These are phyloP conservation scores for Bipolaris oryzae DNA, from an alignment of 2,329 filamentous ascomycete genomes.

Conservation along the genomic window DNA sequence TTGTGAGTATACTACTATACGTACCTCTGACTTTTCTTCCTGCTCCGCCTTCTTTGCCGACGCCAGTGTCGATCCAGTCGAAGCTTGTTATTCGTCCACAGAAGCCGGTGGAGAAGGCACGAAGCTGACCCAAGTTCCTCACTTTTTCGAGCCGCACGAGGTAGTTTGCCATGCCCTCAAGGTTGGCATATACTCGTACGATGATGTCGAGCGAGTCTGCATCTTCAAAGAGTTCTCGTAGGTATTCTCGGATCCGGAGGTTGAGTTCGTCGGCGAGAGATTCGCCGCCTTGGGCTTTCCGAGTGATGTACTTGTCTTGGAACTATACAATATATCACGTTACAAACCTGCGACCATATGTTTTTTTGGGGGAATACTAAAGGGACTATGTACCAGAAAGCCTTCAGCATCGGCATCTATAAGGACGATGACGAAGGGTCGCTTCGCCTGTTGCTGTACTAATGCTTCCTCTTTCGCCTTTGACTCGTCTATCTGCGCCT, in stretches of 20 bases:
- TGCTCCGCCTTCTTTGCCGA: conserved; percentile 44
- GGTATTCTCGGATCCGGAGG: conserved; percentile 42
- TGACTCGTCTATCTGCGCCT: conserved; percentile 25
- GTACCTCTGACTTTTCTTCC: conserved; percentile 44
- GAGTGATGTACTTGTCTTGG: conserved; percentile 47
- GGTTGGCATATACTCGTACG: conserved; percentile 45
- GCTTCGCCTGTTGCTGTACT: conserved; percentile 40
- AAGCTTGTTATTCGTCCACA: conserved; percentile 46
- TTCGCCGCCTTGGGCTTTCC: conserved; percentile 45
- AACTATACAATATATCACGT: conserved; percentile 23
- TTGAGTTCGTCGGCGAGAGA: conserved; percentile 45
- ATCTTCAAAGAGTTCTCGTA: conserved; percentile 44
- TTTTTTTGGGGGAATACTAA: background rate
- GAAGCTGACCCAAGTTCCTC: conserved; percentile 43
- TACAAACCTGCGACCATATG: background rate
- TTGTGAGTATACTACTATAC: background rate
- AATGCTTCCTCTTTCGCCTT: conserved; percentile 40
- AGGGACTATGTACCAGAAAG: conserved; percentile 35
- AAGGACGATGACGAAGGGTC: conserved; percentile 45
- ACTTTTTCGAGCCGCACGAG: conserved; percentile 46
- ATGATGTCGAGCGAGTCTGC: conserved; percentile 44
- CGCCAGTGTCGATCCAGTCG: conserved; percentile 46
- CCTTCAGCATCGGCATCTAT: conserved; percentile 48
- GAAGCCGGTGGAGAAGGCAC: conserved; percentile 46
- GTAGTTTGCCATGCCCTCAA: conserved; percentile 47